A percentile compares a stretch with the other conserved stretches of the same genome.
These are phyloP conservation scores for Coleophoma cylindrospora DNA, from an alignment of 2,329 filamentous ascomycete species.

Conservation along the genomic window DNA sequence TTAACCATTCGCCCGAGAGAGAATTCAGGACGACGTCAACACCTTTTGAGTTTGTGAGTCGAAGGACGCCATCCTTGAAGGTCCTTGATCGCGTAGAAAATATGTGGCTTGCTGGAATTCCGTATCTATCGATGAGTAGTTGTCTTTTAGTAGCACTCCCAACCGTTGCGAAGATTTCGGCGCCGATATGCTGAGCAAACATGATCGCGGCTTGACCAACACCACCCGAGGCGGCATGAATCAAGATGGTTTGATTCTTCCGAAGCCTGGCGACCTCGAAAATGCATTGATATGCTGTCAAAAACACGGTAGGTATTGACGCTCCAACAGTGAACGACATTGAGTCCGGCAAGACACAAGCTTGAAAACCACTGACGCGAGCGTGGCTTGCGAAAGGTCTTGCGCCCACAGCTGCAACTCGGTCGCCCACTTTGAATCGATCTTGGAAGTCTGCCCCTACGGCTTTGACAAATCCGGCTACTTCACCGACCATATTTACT, in stretches of 20 bases:
- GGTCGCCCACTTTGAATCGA: constrained; percentile 21
- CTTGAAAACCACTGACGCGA: constrained; percentile 13
- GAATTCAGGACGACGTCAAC: constrained; percentile 23
- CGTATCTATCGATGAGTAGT: constrained; percentile 9
- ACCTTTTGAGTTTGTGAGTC: constrained; percentile 14
- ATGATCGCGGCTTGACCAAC: constrained; percentile 28
- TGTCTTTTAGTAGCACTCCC: constrained; percentile 6
- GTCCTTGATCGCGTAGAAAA: constrained; percentile 5
- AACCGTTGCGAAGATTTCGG: constrained; percentile 21
- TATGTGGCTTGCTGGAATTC: constrained; percentile 7
- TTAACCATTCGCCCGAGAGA: constrained; percentile 16
- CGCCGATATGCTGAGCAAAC: constrained; percentile 21
- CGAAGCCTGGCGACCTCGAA: constrained; percentile 11
- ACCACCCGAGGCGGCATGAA: constrained; percentile 26
- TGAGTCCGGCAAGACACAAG: constrained; percentile 4
- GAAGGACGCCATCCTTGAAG: constrained; percentile 18
- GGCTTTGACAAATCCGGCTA: constrained; percentile 20
- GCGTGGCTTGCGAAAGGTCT: constrained; percentile 20
- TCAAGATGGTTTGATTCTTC: constrained; percentile 21
- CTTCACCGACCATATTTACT: constrained; percentile 22
- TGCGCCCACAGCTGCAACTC: constrained; percentile 20
- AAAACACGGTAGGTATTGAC: constrained; percentile 10
- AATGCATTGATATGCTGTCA: constrained; percentile 13
- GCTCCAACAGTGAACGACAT: constrained; percentile 10
- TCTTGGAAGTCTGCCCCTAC: constrained; percentile 15